Evolutionary conservation across 1,284 basidiomycete species (phyloP), one percentile per base, ranked within the genome.

Genomic region (Taiwanofungus camphoratus): DNA sequence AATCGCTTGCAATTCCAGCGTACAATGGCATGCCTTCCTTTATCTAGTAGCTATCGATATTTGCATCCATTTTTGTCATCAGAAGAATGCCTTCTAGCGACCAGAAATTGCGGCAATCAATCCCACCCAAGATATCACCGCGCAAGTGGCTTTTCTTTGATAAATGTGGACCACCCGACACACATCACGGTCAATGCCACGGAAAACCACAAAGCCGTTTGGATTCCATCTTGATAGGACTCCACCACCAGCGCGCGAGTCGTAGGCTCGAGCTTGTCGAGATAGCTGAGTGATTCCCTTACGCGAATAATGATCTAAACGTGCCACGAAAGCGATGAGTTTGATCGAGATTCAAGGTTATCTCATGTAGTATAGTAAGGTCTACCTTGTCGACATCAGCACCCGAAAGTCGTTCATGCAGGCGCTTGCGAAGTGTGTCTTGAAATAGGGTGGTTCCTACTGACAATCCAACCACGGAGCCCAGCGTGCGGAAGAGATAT

Each of bases 401-500:
- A 5, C 70, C 70, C 9, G 63, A 50, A 2, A 79, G 61, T 27
- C 62, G 64, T n/a, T 52, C 52, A n/a, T 61, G 66, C 4, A 82
- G 64, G 15, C 65, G 59, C 9, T 58, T 61, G 8, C 76, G 67
- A 13, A 82, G 63, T 0, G 66, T 65, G 33, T 66, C 63, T 56
- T 80, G 77, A 0, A 76, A 62, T 15, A 80, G 53, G 1, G 77
- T 74, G 45, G 76, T 77, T 4, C 72, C 73, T 2, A 76, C 56
- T 0, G 77, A 76, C 9, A 80, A 56, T 4, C 77, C 76, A 21
- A 79, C 59, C 4, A 80, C 76, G 2, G 68, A 70, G 6, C 78
- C 78, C n/a, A 80, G 55, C 4, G 77, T 78, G 33, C 78, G 74
- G 65, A 79, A 81, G 27, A 82, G 73, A 53, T 81, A 81, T 0